Conservation (phyloP, 768 basidiomycete genomes). For the Lactifluus subvellereus region DNA sequence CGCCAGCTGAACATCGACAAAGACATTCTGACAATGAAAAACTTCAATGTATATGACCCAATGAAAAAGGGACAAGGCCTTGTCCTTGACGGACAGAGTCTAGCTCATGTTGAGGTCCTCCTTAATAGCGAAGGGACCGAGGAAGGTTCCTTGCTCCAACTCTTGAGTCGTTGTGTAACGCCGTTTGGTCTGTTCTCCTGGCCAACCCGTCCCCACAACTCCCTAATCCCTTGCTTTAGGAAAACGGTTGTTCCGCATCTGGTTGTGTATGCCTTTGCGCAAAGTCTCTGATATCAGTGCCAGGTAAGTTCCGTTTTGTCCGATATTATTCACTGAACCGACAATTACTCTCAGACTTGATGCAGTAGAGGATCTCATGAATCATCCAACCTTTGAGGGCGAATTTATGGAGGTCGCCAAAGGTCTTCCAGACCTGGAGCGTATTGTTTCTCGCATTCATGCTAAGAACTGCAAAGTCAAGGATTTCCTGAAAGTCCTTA, state of each 20-base stretch:
- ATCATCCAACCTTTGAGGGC: conserved; percentile 68
- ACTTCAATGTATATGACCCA: conserved; percentile 97
- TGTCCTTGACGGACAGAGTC: conserved; percentile 87
- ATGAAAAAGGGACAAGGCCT: conserved; percentile 85
- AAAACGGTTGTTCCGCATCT: conserved; percentile 92
- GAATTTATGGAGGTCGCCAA: conserved; percentile 73
- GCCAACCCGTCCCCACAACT: neutral
- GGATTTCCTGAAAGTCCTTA: conserved; percentile 82
- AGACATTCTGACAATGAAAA: conserved; percentile 91
- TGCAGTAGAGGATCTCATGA: conserved; percentile 87
- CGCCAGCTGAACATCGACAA: conserved; percentile 93
- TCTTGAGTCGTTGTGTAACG: conserved; percentile 80
- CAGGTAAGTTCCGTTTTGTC: conserved; percentile 42
- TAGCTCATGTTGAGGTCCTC: conserved; percentile 91
- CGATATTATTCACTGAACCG: neutral
- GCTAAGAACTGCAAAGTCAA: conserved; percentile 83
- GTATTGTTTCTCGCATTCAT: conserved; percentile 91
- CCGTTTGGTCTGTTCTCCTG: conserved; percentile 66
- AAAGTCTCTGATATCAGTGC: conserved; percentile 82
- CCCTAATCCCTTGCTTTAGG: conserved; percentile 39
- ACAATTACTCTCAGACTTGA: conserved; percentile 57
- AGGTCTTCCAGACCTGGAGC: conserved; percentile 86
- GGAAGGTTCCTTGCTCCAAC: conserved; percentile 80
- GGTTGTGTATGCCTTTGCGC: conserved; percentile 90
- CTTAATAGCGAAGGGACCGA: conserved; percentile 91